A percentile compares a stretch with the other conserved stretches of the same genome.
phyloP scores from a whole-genome alignment of 768 basidiomycete species.

The Russula sp. region DNA sequence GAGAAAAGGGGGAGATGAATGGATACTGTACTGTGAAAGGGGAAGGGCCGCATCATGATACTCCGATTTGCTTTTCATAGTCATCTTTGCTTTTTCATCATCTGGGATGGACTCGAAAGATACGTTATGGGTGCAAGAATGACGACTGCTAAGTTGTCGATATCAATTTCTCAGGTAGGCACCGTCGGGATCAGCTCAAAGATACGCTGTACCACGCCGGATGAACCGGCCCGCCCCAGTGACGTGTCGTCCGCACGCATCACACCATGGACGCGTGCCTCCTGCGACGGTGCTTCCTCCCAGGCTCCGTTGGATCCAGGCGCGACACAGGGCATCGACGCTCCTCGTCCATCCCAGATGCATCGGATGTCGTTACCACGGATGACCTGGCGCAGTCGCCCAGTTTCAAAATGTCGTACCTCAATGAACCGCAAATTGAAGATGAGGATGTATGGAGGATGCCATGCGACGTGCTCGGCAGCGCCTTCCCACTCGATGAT shows the following conservation, averaged over 20 bases:
- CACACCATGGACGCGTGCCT: constrained; percentile 83
- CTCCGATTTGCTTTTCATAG: background rate
- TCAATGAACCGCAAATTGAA: constrained; percentile 91
- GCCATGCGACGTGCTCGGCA: constrained; percentile 84
- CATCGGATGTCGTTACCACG: constrained; percentile 78
- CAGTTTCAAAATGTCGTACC: constrained; percentile 78
- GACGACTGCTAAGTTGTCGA: constrained; percentile 38
- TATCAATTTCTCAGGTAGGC: constrained; percentile 49
- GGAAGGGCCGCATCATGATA: background rate
- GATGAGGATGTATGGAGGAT: constrained; percentile 82
- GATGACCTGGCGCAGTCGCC: constrained; percentile 78
- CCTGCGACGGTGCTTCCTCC: constrained; percentile 57
- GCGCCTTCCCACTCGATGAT: constrained; percentile 95
- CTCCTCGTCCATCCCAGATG: constrained; percentile 82
- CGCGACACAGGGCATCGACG: constrained; percentile 35
- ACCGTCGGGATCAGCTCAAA: constrained; percentile 79
- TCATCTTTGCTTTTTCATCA: background rate
- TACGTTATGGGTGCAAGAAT: constrained; percentile 38
- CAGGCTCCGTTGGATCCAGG: constrained; percentile 48
- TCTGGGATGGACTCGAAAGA: constrained; percentile 40
- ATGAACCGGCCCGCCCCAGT: constrained; percentile 32
- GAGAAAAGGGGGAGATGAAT: background rate
- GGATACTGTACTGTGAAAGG: background rate
- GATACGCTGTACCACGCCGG: constrained; percentile 64
- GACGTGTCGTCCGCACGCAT: constrained; percentile 57